Conservation (phyloP, 495 filamentous ascomycete species). For the Poronia punctata region DNA sequence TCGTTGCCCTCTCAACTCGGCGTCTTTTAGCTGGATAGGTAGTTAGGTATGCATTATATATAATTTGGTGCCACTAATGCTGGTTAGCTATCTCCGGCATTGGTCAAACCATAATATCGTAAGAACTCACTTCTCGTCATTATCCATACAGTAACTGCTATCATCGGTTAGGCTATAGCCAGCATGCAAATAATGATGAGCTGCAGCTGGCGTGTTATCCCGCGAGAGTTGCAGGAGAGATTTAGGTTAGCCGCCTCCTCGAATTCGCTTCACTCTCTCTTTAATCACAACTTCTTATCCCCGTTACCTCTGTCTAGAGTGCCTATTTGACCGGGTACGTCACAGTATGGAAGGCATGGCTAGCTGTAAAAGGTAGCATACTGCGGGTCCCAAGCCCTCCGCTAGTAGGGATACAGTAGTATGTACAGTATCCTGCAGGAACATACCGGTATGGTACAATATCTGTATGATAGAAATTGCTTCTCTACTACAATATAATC, state of each 20-base stretch:
- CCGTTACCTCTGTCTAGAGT: slow-evolving; percentile 1
- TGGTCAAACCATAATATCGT: neutral
- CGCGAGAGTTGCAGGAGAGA: slow-evolving; percentile 1
- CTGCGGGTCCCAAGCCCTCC: too few species aligned
- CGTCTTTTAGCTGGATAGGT: slow-evolving; percentile 1
- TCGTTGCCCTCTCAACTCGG: neutral
- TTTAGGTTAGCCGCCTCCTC: slow-evolving; percentile 2
- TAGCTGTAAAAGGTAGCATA: neutral
- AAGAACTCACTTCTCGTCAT: slow-evolving; percentile 1
- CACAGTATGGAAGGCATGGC: neutral
- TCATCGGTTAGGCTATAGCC: slow-evolving; percentile 2
- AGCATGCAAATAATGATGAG: slow-evolving; percentile 1
- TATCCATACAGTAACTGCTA: slow-evolving; percentile 1
- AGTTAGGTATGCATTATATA: neutral
- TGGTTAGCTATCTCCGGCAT: slow-evolving; percentile 1
- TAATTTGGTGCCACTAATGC: neutral
- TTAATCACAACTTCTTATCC: neutral
- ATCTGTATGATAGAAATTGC: too few species aligned
- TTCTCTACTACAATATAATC: too few species aligned
- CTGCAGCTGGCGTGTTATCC: slow-evolving; percentile 1
- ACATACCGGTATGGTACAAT: too few species aligned
- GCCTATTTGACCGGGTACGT: neutral
- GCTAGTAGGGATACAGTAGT: too few species aligned
- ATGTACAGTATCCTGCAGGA: too few species aligned
- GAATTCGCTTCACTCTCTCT: slow-evolving; percentile 2